Evolutionary conservation across 2,329 filamentous ascomycete species (phyloP).

Genomic region (Nigrograna mackinnonii): DNA sequence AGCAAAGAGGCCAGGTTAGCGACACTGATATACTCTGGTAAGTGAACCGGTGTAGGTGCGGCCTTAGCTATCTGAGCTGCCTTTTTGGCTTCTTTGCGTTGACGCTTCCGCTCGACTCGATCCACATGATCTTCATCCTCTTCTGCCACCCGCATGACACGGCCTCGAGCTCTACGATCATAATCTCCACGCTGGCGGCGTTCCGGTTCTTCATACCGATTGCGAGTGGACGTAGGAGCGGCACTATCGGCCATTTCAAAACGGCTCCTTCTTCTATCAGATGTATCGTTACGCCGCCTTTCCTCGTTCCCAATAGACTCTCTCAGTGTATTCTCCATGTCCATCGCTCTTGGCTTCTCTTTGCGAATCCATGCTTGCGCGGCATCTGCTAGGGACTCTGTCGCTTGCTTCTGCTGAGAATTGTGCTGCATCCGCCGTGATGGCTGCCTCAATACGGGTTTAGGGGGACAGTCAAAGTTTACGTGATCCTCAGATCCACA

Average conservation of each 20-base stretch:
- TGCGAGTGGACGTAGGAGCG: slow-evolving; percentile 18
- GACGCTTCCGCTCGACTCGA: slow-evolving; percentile 34
- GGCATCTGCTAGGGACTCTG: slow-evolving; percentile 24
- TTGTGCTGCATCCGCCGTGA: too few species aligned
- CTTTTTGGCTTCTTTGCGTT: slow-evolving; percentile 38
- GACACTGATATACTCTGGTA: slow-evolving; percentile 94
- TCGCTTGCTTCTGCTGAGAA: too few species aligned
- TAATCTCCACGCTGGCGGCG: slow-evolving; percentile 20
- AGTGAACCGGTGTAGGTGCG: slow-evolving; percentile 58
- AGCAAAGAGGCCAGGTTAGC: slow-evolving; percentile 77
- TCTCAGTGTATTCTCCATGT: slow-evolving; percentile 6
- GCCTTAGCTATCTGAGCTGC: slow-evolving; percentile 30
- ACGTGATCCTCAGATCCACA: slow-evolving; percentile 28
- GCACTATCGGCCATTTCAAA: slow-evolving; percentile 26
- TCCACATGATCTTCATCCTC: slow-evolving; percentile 21
- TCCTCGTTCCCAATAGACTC: slow-evolving; percentile 14
- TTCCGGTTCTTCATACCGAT: slow-evolving; percentile 35
- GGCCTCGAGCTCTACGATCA: slow-evolving; percentile 12
- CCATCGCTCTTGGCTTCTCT: slow-evolving; percentile 14
- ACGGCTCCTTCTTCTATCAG: slow-evolving; percentile 25
- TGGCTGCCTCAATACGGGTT: slow-evolving; percentile 25
- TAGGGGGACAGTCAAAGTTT: slow-evolving; percentile 26
- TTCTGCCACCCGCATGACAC: slow-evolving; percentile 20
- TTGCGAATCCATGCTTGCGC: slow-evolving; percentile 30
- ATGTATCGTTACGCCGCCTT: slow-evolving; percentile 13